Evolutionary conservation across 495 filamentous ascomycete species (phyloP), one percentile per base, ranked within the genome.

Genomic region (Xylaria curta): DNA sequence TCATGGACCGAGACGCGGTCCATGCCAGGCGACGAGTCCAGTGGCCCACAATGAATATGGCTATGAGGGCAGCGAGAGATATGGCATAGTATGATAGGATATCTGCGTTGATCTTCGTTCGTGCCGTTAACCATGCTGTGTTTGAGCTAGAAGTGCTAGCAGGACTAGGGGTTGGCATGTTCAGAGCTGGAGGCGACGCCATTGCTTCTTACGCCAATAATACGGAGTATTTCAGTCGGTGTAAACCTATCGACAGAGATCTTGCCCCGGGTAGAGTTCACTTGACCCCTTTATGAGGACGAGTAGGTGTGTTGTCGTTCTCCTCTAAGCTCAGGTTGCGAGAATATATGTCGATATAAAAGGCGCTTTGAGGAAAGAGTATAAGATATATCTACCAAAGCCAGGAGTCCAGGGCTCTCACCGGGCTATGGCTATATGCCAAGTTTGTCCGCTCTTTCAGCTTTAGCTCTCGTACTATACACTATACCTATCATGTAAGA

Each of bases 1-100:
- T 21, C 13, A 60, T 63, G 66, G 75, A 73, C 26, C 63, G 73
- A 68, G 76, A 73, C 28, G 73, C 58, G 28, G 67, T 68, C 74
- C 68, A 72, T 47, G 71, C 72, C 10, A 73, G 24, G 19, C 62
- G 69, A 26, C 81, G 79, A 19, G 79, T 65, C 84, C 84, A 87
- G 66, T 87, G 85, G 47, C 81, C 78, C 49, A 87, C n/a, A 21
- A 85, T 81, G 73, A 87, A 87, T 62, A 88, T 51, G 49, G 75
- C 83, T 21, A 88, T 82, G n/a, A 89, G 80, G 8, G 81, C 81
- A 60, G 78, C 79, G 5, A 88, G 76, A 24, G 79, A 80, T 7
- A 80, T 82, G 53, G 84, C 84, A 66, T 84, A 89, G 46, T 80
- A 80, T 40, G 76, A 81, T 61, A 82, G 63, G 7, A 77, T 65